These are phyloP conservation scores for Vaccinium vitisidaea DNA, from an alignment of 148 eudicot species.

Conservation along the genomic window DNA sequence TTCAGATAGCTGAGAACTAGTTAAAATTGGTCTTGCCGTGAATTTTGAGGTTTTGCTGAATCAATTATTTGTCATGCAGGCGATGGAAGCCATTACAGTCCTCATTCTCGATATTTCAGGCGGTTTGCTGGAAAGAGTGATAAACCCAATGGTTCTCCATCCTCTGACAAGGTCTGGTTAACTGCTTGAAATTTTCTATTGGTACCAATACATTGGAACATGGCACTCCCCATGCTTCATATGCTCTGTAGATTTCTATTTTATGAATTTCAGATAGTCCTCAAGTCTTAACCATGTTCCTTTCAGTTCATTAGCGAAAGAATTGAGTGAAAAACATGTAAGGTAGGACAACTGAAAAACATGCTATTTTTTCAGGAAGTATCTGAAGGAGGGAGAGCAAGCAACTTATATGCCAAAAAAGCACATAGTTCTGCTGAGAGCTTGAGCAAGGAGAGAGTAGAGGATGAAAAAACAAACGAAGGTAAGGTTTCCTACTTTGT, in stretches of 20 bases:
- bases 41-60: neutral
- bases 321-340: neutral
- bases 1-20: neutral
- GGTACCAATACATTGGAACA: neutral
- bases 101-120: neutral
- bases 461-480: neutral
- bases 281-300: neutral
- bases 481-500: neutral
- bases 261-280: neutral
- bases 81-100: neutral
- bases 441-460: neutral
- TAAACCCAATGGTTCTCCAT: slow-evolving; percentile 8
- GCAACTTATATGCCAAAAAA: neutral
- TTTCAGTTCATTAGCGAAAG: neutral
- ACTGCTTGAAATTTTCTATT: neutral
- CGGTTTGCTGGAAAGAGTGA: neutral
- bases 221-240: neutral
- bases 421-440: neutral
- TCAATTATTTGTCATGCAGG: neutral
- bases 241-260: too few relatives aligned
- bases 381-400: neutral
- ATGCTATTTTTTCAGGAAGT: slow-evolving; percentile 8
- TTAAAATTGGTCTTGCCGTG: neutral
- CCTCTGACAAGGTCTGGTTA: slow-evolving; percentile 3
- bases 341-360: neutral